Conservation (phyloP, 371 early-diverging fungal species). For the Amoeboaphelidium protococcarum region DNA sequence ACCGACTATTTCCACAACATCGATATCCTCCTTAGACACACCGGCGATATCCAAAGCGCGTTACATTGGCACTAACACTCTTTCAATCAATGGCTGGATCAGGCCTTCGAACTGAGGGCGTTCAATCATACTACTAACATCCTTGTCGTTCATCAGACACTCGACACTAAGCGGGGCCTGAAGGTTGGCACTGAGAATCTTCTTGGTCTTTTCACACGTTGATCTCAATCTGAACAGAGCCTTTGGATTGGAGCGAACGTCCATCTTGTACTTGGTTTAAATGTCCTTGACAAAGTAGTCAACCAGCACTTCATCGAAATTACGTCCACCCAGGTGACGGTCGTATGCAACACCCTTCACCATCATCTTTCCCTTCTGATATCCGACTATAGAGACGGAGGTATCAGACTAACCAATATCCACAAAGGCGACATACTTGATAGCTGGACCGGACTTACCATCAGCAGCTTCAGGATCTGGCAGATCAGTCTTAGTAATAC, state of each 20-base stretch:
- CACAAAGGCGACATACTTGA: constrained; percentile 66
- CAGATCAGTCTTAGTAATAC: constrained; percentile 87
- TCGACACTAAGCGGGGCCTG: constrained; percentile 76
- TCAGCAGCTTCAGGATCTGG: constrained; percentile 51
- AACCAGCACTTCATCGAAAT: constrained; percentile 32
- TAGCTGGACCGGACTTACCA: too few species aligned
- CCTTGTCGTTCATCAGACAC: constrained; percentile 16
- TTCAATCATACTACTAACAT: constrained; percentile 1
- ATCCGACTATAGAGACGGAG: constrained; percentile 65
- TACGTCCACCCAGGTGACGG: constrained; percentile 77
- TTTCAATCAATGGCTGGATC: constrained; percentile 37
- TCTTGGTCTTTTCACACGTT: constrained; percentile 83
- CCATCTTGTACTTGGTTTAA: constrained; percentile 79
- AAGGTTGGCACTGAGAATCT: constrained; percentile 74
- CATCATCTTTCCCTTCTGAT: constrained; percentile 74
- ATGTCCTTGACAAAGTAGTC: constrained; percentile 60
- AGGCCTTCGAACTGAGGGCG: constrained; percentile 51
- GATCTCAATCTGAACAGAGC: constrained; percentile 69
- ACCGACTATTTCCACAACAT: constrained; percentile 75
- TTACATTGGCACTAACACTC: constrained; percentile 37
- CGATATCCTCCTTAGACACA: constrained; percentile 45
- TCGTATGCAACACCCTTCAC: constrained; percentile 74
- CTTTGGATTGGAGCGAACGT: constrained; percentile 64
- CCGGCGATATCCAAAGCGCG: constrained; percentile 55
- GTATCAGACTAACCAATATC: constrained; percentile 81